Base-by-base conservation (phyloP, 2,329 filamentous ascomycete genomes). In the Alternaria conjuncta region DNA sequence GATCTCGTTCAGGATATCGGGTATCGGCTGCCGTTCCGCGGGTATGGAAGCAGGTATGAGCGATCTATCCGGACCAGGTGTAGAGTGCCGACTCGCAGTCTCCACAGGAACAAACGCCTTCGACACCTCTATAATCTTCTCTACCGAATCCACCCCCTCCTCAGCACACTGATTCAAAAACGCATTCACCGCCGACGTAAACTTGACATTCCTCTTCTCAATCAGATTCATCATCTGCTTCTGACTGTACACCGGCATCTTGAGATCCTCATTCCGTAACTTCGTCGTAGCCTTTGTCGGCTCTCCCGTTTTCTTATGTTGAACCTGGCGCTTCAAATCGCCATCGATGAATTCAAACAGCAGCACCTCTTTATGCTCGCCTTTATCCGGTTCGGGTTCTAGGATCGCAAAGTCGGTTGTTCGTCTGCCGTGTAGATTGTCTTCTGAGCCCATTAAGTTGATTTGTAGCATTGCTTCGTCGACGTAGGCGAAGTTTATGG, bases 331-430 rank as follows among this genome's bases (percentile, higher is more conserved):
- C 81, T 94, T 97, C 69, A 98, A 80, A 76, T 97, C 95, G 0
- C 92, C 94, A 77, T 98, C 96, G 18, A 97, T 82, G 70, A 96
- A 98, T 77, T 98, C 96, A 73, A 99, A 97, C 36, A 95, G 87
- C 23, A 99, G 81, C 15, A 97, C 90, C 71, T 97, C 89, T 55
- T 86, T 86, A 2, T 83, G 84, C 36, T 83, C 81, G 64, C 82
- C 72, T 44, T 77, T 71, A 6, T 79, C 79, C 32, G 76, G 75
- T 36, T 82, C 77, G 7, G 75, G 74, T 50, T 76, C 73, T 2
- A 73, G 64, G 15, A 80, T 76, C 28, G 75, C 71, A 61, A 79
- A 79, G 61, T 86, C 82, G 56, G 84, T 83, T 11, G 84, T 84
- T 65, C 84, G 82, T 55, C 85, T 84, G 18, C 86, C 84, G 74